Evolutionary conservation across 2,329 filamentous ascomycete species (phyloP).

Genomic region (Talaromyces funiculosus): DNA sequence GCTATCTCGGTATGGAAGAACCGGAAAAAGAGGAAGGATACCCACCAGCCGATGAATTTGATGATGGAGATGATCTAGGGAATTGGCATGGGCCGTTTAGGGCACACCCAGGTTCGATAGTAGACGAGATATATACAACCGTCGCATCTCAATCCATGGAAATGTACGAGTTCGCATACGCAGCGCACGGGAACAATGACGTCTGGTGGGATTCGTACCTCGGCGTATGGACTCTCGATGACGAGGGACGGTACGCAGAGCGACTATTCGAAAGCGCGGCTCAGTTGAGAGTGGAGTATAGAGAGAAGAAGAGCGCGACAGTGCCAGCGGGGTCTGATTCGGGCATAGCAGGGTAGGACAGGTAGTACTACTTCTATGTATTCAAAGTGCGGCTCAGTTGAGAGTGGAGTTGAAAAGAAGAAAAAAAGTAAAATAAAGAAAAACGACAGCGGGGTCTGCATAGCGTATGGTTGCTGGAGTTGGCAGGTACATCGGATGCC

Average conservation of each 20-base stretch:
- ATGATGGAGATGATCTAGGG: not conserved
- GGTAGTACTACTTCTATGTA: too few species aligned
- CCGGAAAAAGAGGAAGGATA: not conserved
- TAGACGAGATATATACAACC: slow-evolving; percentile 7
- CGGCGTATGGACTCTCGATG: slow-evolving; percentile 6
- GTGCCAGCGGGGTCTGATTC: not conserved
- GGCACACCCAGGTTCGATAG: slow-evolving; percentile 1
- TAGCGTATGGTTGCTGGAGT: too few species aligned
- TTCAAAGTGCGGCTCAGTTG: slow-evolving; percentile 6
- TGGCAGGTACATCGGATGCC: not conserved
- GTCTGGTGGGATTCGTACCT: slow-evolving; percentile 7
- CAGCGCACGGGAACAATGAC: slow-evolving; percentile 3
- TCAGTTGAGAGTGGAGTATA: slow-evolving; percentile 5
- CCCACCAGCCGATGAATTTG: not conserved
- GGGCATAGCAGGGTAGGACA: too few species aligned
- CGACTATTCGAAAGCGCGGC: slow-evolving; percentile 1
- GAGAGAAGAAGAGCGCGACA: slow-evolving; percentile 3
- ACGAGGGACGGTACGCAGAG: slow-evolving; percentile 7
- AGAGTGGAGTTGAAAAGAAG: not conserved
- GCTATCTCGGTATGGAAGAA: not conserved
- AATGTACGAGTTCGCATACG: slow-evolving; percentile 9
- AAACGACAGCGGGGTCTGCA: too few species aligned
- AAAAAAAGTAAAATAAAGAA: not conserved
- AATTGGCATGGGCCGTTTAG: slow-evolving; percentile 5
- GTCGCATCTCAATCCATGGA: slow-evolving; percentile 3